phyloP scores from a whole-genome alignment of 306 rosid species.

The Ormosia semicastrata region DNA sequence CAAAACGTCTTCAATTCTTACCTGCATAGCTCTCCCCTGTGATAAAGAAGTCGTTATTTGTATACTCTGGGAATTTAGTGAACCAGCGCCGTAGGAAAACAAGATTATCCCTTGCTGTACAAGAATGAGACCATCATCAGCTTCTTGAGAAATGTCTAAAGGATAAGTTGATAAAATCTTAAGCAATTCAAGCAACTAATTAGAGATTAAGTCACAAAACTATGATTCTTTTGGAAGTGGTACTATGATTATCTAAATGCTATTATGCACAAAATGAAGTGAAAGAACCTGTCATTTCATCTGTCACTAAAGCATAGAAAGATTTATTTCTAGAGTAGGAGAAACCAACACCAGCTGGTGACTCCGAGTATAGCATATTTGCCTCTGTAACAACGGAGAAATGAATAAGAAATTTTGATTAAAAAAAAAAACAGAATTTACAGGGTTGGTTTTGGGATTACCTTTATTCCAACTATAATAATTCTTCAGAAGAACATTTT shows the following conservation, averaged over 20 bases:
- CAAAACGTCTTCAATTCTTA: background rate
- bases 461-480: slow-evolving; percentile 65
- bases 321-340: slow-evolving; percentile 61
- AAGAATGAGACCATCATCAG: background rate
- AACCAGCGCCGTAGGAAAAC: slow-evolving; percentile 59
- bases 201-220: too few species aligned
- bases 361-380: slow-evolving; percentile 64
- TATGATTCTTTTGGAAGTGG: background rate
- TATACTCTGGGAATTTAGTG: slow-evolving; percentile 45
- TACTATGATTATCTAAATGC: background rate
- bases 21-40: slow-evolving; percentile 75
- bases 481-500: slow-evolving; percentile 44
- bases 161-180: background rate
- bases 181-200: background rate
- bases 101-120: slow-evolving; percentile 58
- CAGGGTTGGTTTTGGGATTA: background rate
- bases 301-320: slow-evolving; percentile 46
- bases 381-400: slow-evolving; percentile 46
- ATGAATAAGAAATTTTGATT: background rate
- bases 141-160: background rate
- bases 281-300: slow-evolving; percentile 57
- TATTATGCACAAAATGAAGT: background rate
- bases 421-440: background rate
- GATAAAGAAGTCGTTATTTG: slow-evolving; percentile 48
- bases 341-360: slow-evolving; percentile 89